Conservation (phyloP, 2,329 filamentous ascomycete genomes). For the Fonsecaea nubica region DNA sequence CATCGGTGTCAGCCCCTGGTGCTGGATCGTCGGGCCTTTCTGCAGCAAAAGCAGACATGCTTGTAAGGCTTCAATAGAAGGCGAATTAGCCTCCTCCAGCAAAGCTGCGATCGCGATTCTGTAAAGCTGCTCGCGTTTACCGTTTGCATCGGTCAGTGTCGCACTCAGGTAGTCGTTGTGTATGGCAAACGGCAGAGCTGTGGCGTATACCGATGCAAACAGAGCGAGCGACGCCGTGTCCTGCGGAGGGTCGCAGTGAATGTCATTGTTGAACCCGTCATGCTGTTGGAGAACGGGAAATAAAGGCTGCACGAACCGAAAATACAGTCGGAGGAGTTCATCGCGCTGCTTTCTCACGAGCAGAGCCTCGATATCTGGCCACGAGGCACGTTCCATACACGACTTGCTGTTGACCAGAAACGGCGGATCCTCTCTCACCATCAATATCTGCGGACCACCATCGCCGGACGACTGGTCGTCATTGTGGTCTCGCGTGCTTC, state of each 20-base stretch:
- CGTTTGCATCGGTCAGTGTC: constrained; percentile 36
- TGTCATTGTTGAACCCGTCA: constrained; percentile 74
- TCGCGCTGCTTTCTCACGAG: constrained; percentile 21
- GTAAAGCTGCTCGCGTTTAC: constrained; percentile 28
- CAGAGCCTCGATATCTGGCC: constrained; percentile 17
- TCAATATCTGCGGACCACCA: constrained; percentile 4
- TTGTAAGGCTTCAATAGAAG: constrained; percentile 62
- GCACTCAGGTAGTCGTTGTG: constrained; percentile 42
- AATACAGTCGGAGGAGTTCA: constrained; percentile 64
- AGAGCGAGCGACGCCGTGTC: constrained; percentile 66
- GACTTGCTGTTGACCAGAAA: constrained; percentile 6
- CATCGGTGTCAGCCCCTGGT: constrained; percentile 54
- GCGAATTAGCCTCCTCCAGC: constrained; percentile 21
- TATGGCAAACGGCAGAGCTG: constrained; percentile 85
- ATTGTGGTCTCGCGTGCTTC: not conserved
- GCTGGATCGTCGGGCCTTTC: constrained; percentile 22
- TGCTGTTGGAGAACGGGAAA: constrained; percentile 85
- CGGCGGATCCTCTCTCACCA: constrained; percentile 15
- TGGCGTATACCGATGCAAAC: constrained; percentile 76
- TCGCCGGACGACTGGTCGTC: not conserved
- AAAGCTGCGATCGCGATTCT: constrained; percentile 24
- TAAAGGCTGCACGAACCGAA: constrained; percentile 76
- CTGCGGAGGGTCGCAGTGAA: constrained; percentile 64
- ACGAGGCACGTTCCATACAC: not conserved
- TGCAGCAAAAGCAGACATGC: constrained; percentile 59